phyloP scores from a whole-genome alignment of 495 filamentous ascomycete genomes.

The Bryoglossum gracile region DNA sequence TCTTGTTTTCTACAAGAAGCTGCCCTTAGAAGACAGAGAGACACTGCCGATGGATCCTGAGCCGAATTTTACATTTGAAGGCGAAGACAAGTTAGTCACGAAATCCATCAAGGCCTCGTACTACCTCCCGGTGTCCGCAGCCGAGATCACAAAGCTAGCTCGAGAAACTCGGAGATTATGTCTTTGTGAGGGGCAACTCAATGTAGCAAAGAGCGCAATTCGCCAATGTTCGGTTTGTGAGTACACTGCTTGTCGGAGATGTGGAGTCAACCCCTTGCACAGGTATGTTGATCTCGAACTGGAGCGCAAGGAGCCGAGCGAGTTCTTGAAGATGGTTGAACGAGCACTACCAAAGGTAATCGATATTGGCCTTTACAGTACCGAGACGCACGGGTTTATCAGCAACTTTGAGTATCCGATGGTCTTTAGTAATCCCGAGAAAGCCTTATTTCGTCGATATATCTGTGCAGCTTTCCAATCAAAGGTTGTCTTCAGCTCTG shows the following conservation, averaged over 20 bases:
- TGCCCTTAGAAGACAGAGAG: background rate
- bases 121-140: background rate
- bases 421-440: background rate
- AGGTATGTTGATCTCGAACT: conserved; percentile 26
- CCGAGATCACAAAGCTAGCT: background rate
- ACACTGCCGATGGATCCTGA: background rate
- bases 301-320: conserved; percentile 32
- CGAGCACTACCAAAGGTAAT: conserved; percentile 41
- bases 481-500: too few relatives aligned
- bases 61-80: background rate
- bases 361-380: too few relatives aligned
- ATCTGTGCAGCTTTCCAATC: too few relatives aligned
- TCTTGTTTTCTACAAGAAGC: conserved; percentile 33
- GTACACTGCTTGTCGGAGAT: conserved; percentile 49
- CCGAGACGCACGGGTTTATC: too few relatives aligned
- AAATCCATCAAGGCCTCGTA: background rate
- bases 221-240: conserved; percentile 44
- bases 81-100: background rate
- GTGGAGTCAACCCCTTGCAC: conserved; percentile 51
- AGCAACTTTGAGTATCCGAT: too few relatives aligned
- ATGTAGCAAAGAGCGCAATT: conserved; percentile 31
- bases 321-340: conserved; percentile 42
- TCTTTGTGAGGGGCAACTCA: conserved; percentile 47
- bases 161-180: conserved; percentile 40
- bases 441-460: too few relatives aligned